Evolutionary conservation across 345 rosid genomes (phyloP), one percentile per base, ranked within the genome.

Genomic region (Camelina sativa): DNA sequence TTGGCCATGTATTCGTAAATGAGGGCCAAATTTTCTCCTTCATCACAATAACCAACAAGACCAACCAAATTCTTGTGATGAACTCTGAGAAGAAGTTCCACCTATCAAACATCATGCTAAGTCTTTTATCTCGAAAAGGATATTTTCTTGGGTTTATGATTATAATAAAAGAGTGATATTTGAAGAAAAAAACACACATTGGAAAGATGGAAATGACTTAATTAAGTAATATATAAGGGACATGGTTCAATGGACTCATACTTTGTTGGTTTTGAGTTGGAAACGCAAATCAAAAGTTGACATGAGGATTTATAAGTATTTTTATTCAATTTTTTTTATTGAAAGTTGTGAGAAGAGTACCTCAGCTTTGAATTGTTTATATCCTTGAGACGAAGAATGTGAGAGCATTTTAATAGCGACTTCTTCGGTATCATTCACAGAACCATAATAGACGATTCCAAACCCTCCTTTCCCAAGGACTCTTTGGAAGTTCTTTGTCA

Each of bases 381-480:
- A 70, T 7, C 86, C 84, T 59, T 75, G 82, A 48, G 30, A 17
- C 10, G 84, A 69, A 3, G 77, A 54, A 11, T 56, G 58, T 4
- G 83, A 76, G 2, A 81, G 68, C 75, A 79, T 37, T 70, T 84
- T 81, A 0, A 81, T 83, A 0, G 83, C 85, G 0, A 79, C 77
- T 35, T 74, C 34, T 4, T 52, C 52, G 1, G 69, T 55, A 44
- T 34, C 67, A 7, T 72, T 52, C n/a, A 85, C 69, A 1, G 5
- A 16, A 3, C 87, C 91, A 59, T 60, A 68, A 55, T 82, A 84
- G 11, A 87, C 89, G n/a, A 69, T 76, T 69, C 92, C 92, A 20
- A 20, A 20, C 22, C 22, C 22, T 20, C 22, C 22, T 20, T 20
- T 20, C 22, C 22, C 22, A 20, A 20, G 22, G 22, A 20, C 22